These are phyloP conservation scores for Pleurotus cornucopiae DNA, from an alignment of 768 basidiomycete species.

Conservation along the genomic window DNA sequence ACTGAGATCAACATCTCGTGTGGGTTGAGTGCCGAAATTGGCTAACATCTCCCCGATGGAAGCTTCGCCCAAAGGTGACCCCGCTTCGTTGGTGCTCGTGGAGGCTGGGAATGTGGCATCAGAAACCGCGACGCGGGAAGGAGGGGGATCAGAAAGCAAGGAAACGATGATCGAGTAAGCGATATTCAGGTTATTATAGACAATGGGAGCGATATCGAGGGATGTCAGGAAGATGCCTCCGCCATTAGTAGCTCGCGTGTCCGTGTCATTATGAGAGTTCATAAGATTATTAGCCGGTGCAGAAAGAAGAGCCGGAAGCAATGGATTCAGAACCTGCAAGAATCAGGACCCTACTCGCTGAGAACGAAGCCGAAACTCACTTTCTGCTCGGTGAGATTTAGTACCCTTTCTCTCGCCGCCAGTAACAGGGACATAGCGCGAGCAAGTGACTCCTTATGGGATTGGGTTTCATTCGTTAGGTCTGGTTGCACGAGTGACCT, in stretches of 20 bases:
- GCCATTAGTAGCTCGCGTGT: slow-evolving; percentile 15
- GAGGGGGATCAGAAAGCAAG: slow-evolving; percentile 40
- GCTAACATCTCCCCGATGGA: not conserved
- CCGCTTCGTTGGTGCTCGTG: not conserved
- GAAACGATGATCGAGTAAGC: slow-evolving; percentile 65
- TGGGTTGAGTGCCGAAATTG: not conserved
- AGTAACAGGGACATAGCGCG: slow-evolving; percentile 68
- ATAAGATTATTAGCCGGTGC: slow-evolving; percentile 21
- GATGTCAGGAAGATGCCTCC: slow-evolving; percentile 49
- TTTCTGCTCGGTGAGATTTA: slow-evolving; percentile 73
- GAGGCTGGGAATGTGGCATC: not conserved
- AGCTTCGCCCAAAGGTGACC: not conserved
- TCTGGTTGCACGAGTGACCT: not conserved
- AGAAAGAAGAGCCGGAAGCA: slow-evolving; percentile 39
- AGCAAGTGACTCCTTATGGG: slow-evolving; percentile 51
- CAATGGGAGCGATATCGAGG: slow-evolving; percentile 61
- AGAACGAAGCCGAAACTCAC: slow-evolving; percentile 30
- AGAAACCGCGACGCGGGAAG: slow-evolving; percentile 7
- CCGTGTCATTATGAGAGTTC: slow-evolving; percentile 21
- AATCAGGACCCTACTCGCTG: not conserved
- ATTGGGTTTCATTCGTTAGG: slow-evolving; percentile 27
- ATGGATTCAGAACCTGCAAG: slow-evolving; percentile 47
- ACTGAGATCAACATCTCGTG: slow-evolving; percentile 17
- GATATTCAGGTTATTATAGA: slow-evolving; percentile 63
- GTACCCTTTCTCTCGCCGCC: slow-evolving; percentile 64